These are phyloP conservation scores for Heterobasidion parviporum DNA, from an alignment of 1,284 basidiomycete species.

Conservation along the genomic window DNA sequence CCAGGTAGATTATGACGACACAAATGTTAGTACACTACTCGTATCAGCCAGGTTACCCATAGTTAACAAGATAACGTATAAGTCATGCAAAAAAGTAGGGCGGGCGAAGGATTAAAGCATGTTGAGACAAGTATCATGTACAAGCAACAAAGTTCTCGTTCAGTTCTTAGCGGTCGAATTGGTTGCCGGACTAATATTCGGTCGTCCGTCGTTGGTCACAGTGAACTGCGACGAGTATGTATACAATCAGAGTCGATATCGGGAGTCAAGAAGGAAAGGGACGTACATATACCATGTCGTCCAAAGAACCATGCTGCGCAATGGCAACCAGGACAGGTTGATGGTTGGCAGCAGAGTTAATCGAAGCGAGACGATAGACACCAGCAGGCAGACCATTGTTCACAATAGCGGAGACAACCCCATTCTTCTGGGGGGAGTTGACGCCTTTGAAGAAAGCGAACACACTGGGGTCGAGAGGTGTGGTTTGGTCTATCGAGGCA, in stretches of 20 bases:
- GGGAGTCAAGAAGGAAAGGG: not conserved
- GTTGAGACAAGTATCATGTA: not conserved
- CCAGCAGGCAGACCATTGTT: conserved; percentile 50
- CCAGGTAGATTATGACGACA: too few species aligned
- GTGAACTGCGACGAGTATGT: conserved; percentile 28
- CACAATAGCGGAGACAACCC: conserved; percentile 44
- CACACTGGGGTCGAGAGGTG: conserved; percentile 41
- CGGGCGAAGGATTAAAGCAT: conserved; percentile 8
- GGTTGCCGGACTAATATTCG: not conserved
- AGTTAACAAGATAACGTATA: too few species aligned
- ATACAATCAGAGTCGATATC: not conserved
- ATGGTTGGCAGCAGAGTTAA: conserved; percentile 56
- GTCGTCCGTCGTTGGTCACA: conserved; percentile 18
- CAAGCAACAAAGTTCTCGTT: not conserved
- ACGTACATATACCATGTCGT: conserved; percentile 52
- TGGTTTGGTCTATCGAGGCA: conserved; percentile 37
- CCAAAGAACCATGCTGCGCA: conserved; percentile 50
- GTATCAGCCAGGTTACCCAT: too few species aligned
- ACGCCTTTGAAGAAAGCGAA: conserved; percentile 69
- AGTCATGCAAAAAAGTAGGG: too few species aligned
- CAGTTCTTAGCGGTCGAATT: not conserved
- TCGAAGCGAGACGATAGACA: conserved; percentile 51
- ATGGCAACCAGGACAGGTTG: conserved; percentile 57
- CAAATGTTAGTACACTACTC: too few species aligned
- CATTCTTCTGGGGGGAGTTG: conserved; percentile 38